Percentiles rank a stretch among this genome's conserved stretches.
Evolutionary conservation across 2,329 filamentous ascomycete species (phyloP).

Genomic region (Colletotrichum sp.): DNA sequence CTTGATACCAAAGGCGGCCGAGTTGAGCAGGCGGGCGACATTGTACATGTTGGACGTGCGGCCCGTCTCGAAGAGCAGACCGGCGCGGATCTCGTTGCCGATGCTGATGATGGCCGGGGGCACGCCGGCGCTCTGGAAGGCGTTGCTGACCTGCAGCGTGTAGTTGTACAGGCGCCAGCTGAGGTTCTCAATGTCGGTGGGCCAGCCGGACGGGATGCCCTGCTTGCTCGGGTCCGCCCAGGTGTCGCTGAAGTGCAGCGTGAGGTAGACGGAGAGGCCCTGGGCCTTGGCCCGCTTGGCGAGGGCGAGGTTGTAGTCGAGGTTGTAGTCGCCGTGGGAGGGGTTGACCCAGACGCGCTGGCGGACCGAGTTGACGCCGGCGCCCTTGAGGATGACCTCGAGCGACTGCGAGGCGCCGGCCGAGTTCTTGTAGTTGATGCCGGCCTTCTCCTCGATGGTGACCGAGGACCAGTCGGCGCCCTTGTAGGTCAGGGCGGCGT

Average conservation of each 20-base stretch:
- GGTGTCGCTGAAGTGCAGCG: conserved; percentile 71
- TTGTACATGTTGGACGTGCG: conserved; percentile 59
- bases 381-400: conserved; percentile 65
- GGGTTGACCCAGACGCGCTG: conserved; percentile 77
- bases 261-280: conserved; percentile 65
- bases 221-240: conserved; percentile 75
- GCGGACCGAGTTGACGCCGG: conserved; percentile 72
- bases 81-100: conserved; percentile 74
- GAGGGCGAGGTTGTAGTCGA: conserved; percentile 73
- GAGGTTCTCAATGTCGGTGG: conserved; percentile 61
- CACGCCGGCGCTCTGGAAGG: conserved; percentile 61
- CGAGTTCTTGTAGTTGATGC: conserved; percentile 64
- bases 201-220: conserved; percentile 68
- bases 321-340: conserved; percentile 66
- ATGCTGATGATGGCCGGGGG: conserved; percentile 69
- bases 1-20: conserved; percentile 67
- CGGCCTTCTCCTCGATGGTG: conserved; percentile 64
- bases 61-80: conserved; percentile 71
- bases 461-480: conserved; percentile 76
- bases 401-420: conserved; percentile 58
- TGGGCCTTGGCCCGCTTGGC: conserved; percentile 68
- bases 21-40: conserved; percentile 68
- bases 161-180: conserved; percentile 72
- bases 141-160: conserved; percentile 65
- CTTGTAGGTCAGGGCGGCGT: conserved; percentile 62